These are phyloP conservation scores for Rhodotorula diobovata DNA, from an alignment of 768 basidiomycete genomes.

Conservation along the genomic window DNA sequence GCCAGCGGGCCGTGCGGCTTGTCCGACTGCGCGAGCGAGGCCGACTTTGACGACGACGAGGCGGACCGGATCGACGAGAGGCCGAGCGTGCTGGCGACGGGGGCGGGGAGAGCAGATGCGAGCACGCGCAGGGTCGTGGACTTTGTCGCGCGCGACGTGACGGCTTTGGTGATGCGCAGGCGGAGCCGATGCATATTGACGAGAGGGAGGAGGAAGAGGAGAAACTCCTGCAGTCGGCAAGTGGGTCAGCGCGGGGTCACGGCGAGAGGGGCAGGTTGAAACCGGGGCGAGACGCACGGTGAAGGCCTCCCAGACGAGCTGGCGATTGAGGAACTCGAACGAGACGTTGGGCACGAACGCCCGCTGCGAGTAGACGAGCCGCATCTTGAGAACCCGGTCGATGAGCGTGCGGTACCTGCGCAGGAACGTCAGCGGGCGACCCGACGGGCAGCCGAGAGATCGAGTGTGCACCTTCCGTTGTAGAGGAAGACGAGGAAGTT, in stretches of 20 bases:
- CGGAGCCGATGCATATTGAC: conserved; percentile 65
- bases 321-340: conserved; percentile 98
- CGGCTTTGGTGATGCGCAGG: conserved; percentile 54
- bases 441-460: not conserved
- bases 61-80: conserved; percentile 8
- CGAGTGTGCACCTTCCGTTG: conserved; percentile 67
- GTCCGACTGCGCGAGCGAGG: not conserved
- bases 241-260: not conserved
- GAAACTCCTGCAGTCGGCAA: conserved; percentile 67
- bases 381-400: conserved; percentile 71
- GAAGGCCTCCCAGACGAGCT: conserved; percentile 98
- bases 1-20: conserved; percentile 59
- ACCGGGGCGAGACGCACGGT: conserved; percentile 61
- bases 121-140: conserved; percentile 11
- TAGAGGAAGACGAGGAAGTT: conserved; percentile 80
- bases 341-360: conserved; percentile 77
- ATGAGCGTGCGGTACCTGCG: conserved; percentile 76
- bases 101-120: conserved; percentile 46
- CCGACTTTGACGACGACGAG: conserved; percentile 1
- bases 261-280: not conserved
- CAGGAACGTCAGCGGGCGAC: not conserved
- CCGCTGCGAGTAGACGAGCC: conserved; percentile 65
- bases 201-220: conserved; percentile 84
- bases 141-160: conserved; percentile 39
- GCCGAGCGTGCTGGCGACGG: conserved; percentile 17